Evolutionary conservation across 2,329 filamentous ascomycete species (phyloP), one percentile per base, ranked within the genome.

Genomic region (Paraconiothyrium brasiliense): DNA sequence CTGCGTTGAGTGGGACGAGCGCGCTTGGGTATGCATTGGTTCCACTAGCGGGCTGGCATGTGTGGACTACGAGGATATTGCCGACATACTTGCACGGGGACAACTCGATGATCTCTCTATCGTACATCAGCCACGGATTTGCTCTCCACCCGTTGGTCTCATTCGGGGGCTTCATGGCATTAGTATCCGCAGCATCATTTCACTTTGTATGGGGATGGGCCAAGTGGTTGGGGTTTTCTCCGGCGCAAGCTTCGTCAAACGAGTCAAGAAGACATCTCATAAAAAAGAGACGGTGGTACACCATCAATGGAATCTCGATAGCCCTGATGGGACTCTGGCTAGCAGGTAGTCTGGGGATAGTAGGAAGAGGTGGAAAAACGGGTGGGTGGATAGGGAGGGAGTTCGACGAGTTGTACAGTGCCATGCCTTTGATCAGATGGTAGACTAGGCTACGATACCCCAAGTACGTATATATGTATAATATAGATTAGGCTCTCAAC

Each of bases 121-220:
- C 88, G 13, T 98, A 92, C 76, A 89, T 97, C 8, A 88, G 90
- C 13, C 94, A 98, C 79, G 92, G 92, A 2, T 95, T 97, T 73
- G 89, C 91, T 34, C 85, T 87, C 14, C 90, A 92, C 71, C 89
- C 90, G 0, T 67, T 84, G 1, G 76, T 90, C 9, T 87, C 91
- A n/a, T 90, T 88, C 76, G 69, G 85, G 1, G 89, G 90, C 1
- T 97, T 96, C 76, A 72, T 82, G 1, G 84, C 88, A 1, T 82
- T 97, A 52, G 82, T 97, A 7, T 82, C 81, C 16, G 79, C 90
- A 0, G 91, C 89, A 0, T 89, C 87, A 27, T 92, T 89, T 62
- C 94, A 97, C 80, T 89, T 94, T 76, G 87, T 92, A 8, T 96
- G 93, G 87, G 94, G 94, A 2, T 87, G 88, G 80, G 92, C 92